Evolutionary conservation across 2,329 filamentous ascomycete genomes (phyloP).

Genomic region (Triangularia verruculosa): DNA sequence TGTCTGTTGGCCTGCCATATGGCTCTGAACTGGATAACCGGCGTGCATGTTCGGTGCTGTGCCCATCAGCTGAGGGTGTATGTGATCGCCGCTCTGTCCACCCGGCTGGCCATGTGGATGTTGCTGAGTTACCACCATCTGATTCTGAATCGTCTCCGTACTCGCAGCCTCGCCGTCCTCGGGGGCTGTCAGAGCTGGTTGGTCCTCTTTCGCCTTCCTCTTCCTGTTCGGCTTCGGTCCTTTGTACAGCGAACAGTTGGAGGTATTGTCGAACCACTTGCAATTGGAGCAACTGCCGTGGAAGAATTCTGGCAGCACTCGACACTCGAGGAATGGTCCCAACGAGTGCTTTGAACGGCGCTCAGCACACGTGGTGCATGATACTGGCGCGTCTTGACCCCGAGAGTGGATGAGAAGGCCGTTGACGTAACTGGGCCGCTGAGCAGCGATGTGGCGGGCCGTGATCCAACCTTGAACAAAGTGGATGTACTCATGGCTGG

Average conservation of each 20-base stretch:
- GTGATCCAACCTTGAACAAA: conserved; percentile 33
- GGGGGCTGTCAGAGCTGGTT: not conserved
- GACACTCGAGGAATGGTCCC: conserved; percentile 28
- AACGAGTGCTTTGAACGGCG: conserved; percentile 27
- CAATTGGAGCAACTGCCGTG: conserved; percentile 32
- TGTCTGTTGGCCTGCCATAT: not conserved
- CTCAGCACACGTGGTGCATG: conserved; percentile 27
- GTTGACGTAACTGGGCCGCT: conserved; percentile 32
- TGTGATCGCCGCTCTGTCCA: not conserved
- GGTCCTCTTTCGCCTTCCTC: conserved; percentile 27
- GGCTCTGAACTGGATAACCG: not conserved
- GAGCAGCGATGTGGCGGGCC: conserved; percentile 29
- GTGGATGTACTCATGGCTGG: conserved; percentile 28
- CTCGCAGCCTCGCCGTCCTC: not conserved
- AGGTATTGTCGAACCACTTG: conserved; percentile 33
- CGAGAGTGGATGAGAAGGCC: conserved; percentile 31
- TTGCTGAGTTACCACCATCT: not conserved
- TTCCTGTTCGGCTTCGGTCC: conserved; percentile 31
- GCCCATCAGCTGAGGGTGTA: not conserved
- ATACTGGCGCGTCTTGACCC: conserved; percentile 24
- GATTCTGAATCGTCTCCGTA: not conserved
- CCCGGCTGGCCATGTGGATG: not conserved
- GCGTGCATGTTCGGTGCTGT: not conserved
- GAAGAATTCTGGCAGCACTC: conserved; percentile 25
- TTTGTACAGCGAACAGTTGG: conserved; percentile 28